Conservation (phyloP, 192 early-diverging fungal genomes). For the Coemansia sp. region DNA sequence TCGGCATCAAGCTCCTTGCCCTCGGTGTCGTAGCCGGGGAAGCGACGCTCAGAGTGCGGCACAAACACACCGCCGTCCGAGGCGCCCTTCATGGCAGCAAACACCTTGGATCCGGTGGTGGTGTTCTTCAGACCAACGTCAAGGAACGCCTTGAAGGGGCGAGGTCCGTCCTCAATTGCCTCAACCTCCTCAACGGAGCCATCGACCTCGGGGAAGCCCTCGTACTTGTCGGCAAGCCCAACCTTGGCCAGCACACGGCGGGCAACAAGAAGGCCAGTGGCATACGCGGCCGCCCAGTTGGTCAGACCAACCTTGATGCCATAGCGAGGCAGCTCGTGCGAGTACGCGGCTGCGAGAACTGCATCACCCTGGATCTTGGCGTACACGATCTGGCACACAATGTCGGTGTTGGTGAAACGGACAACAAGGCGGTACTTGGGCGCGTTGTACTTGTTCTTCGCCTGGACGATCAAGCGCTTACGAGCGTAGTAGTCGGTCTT, state of each 20-base stretch:
- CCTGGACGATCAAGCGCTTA: slow-evolving; percentile 97
- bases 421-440: slow-evolving; percentile 99
- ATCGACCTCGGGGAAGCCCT: slow-evolving; percentile 89
- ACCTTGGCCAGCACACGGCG: slow-evolving; percentile 96
- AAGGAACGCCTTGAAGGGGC: slow-evolving; percentile 97
- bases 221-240: slow-evolving; percentile 93
- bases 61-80: slow-evolving; percentile 97
- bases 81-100: slow-evolving; percentile 98
- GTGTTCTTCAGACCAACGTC: slow-evolving; percentile 97
- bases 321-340: slow-evolving; percentile 95
- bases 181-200: slow-evolving; percentile 89
- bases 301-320: slow-evolving; percentile 98
- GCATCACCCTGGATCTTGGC: slow-evolving; percentile 98
- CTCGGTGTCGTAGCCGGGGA: slow-evolving; percentile 93
- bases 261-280: slow-evolving; percentile 95
- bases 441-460: slow-evolving; percentile 99
- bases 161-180: slow-evolving; percentile 86
- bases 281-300: slow-evolving; percentile 99
- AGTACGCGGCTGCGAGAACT: slow-evolving; percentile 92
- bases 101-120: slow-evolving; percentile 97
- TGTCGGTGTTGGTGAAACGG: slow-evolving; percentile 98
- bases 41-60: slow-evolving; percentile 94
- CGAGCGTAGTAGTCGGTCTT: slow-evolving; percentile 99
- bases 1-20: slow-evolving; percentile 91
- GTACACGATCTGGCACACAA: slow-evolving; percentile 96